Conservation (phyloP, 2,329 filamentous ascomycete species). For the Exophiala alcalophila region DNA sequence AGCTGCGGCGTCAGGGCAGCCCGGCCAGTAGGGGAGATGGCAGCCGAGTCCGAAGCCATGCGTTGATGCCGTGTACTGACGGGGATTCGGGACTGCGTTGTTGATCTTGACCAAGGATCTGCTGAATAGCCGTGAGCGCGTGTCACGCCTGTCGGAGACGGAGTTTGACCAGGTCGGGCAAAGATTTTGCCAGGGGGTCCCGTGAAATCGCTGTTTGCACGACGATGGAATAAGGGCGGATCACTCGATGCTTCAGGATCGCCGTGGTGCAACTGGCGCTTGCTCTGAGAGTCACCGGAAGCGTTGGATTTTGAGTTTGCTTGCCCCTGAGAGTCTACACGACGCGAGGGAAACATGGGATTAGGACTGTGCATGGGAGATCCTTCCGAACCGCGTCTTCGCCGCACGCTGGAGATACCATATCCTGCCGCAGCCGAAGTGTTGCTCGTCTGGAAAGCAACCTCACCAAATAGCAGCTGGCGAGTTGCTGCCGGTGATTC, state of each 20-base stretch:
- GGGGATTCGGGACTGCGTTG: slow-evolving; percentile 22
- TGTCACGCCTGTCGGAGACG: slow-evolving; percentile 1
- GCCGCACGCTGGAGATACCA: slow-evolving; percentile 56
- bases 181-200: slow-evolving; percentile 7
- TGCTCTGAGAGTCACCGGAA: slow-evolving; percentile 1
- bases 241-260: neutral
- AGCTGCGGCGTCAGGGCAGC: slow-evolving; percentile 15
- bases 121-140: neutral
- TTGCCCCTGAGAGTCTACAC: neutral
- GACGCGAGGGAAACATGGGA: slow-evolving; percentile 37
- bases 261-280: neutral
- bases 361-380: slow-evolving; percentile 54
- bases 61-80: slow-evolving; percentile 23
- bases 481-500: slow-evolving; percentile 33
- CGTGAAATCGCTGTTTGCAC: slow-evolving; percentile 27
- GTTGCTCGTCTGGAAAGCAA: slow-evolving; percentile 53
- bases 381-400: slow-evolving; percentile 69
- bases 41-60: slow-evolving; percentile 18
- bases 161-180: neutral
- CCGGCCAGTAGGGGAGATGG: slow-evolving; percentile 12
- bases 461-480: slow-evolving; percentile 71
- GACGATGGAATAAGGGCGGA: slow-evolving; percentile 22
- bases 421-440: slow-evolving; percentile 47
- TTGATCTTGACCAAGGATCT: slow-evolving; percentile 8
- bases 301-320: slow-evolving; percentile 3